Percentiles rank a stretch among this genome's conserved stretches.
phyloP scores from a whole-genome alignment of 345 rosid genomes.

The Gossypium anomalum region DNA sequence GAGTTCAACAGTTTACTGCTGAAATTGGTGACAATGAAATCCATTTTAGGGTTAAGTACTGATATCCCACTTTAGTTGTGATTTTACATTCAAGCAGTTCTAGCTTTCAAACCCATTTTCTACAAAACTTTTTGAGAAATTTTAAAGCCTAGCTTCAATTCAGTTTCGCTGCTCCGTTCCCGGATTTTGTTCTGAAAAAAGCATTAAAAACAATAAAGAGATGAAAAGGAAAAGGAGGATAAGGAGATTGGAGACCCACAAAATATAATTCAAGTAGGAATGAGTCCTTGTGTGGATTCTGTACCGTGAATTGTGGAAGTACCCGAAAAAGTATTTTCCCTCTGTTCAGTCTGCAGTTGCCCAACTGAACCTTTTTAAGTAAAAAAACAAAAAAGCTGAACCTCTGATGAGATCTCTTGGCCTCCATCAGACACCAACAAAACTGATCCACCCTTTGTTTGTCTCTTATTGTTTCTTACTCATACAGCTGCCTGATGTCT shows the following conservation, averaged over 20 bases:
- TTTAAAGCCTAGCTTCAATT: not conserved
- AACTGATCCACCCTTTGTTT: constrained; percentile 2
- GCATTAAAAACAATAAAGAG: not conserved
- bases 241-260: not conserved
- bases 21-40: too few species aligned
- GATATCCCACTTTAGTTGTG: not conserved
- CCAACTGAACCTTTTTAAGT: not conserved
- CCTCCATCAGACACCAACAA: not conserved
- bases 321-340: not conserved
- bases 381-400: not conserved
- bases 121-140: not conserved
- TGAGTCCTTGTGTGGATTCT: not conserved
- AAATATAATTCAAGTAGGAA: not conserved
- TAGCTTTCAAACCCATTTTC: not conserved
- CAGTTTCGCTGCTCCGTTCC: not conserved
- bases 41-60: not conserved
- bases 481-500: not conserved
- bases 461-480: not conserved
- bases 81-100: not conserved
- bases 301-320: not conserved
- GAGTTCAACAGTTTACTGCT: too few species aligned
- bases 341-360: not conserved
- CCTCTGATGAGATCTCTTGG: constrained; percentile 1
- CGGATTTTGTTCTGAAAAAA: not conserved
- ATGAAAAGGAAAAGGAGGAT: not conserved